Evolutionary conservation across 306 rosid species (phyloP).

Genomic region (Prunus fruticosa): DNA sequence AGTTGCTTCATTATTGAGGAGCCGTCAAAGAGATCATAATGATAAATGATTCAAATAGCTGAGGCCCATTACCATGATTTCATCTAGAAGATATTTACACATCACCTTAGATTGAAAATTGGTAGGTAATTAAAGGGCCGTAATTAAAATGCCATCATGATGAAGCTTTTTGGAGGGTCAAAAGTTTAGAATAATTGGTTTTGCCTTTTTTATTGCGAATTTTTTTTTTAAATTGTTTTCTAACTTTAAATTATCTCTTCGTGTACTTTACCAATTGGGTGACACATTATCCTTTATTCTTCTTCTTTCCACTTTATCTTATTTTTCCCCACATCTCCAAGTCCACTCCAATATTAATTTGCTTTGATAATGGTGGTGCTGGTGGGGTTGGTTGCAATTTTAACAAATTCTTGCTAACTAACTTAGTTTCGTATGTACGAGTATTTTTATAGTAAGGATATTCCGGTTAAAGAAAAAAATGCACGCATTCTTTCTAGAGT

Average conservation of each 20-base stretch:
- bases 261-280: background rate
- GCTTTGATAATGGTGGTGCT: no score
- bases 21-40: background rate
- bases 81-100: conserved; percentile 24
- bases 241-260: background rate
- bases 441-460: no score
- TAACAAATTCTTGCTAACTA: no score
- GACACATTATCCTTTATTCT: no score
- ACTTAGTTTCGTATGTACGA: no score
- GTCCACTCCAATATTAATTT: no score
- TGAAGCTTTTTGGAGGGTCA: conserved; percentile 11
- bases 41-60: background rate
- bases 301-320: no score
- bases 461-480: no score
- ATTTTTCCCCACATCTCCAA: no score
- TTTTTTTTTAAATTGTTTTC: no score
- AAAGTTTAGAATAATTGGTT: conserved; percentile 10
- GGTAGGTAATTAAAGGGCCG: background rate
- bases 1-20: conserved; percentile 4
- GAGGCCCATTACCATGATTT: background rate
- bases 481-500: no score
- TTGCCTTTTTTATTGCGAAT: background rate
- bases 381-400: no score
- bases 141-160: background rate
- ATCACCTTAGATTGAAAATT: conserved; percentile 1